Evolutionary conservation across 2,329 filamentous ascomycete genomes (phyloP).

Genomic region (Fusarium humuli): DNA sequence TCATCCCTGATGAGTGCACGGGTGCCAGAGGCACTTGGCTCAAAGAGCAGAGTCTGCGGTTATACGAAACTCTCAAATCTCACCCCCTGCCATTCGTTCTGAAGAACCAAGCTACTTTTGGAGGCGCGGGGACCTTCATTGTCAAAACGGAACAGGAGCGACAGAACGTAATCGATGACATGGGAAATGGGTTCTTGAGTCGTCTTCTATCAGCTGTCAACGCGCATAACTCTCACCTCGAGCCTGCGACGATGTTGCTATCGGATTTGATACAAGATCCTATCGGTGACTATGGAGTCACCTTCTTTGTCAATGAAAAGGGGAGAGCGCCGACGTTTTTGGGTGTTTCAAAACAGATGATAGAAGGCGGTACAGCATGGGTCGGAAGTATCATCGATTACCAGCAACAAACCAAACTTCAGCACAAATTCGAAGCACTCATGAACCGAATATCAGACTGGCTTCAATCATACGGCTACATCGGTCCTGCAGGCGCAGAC

Average conservation of each 20-base stretch:
- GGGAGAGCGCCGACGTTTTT: constrained; percentile 46
- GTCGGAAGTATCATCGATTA: constrained; percentile 52
- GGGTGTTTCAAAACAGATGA: constrained; percentile 52
- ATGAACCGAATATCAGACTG: constrained; percentile 42
- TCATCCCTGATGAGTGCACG: constrained; percentile 46
- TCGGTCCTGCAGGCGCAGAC: constrained; percentile 51
- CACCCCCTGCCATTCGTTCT: constrained; percentile 52
- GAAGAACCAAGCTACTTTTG: constrained; percentile 54
- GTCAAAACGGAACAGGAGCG: constrained; percentile 46
- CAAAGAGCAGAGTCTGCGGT: constrained; percentile 39
- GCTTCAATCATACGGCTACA: constrained; percentile 47
- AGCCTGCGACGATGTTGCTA: constrained; percentile 49
- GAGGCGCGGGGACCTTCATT: constrained; percentile 53
- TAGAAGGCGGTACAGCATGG: constrained; percentile 49
- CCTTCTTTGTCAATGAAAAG: constrained; percentile 50
- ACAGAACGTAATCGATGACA: constrained; percentile 40
- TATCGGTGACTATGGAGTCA: constrained; percentile 50
- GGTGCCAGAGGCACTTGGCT: constrained; percentile 49
- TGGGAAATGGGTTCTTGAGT: constrained; percentile 44
- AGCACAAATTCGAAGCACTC: constrained; percentile 44
- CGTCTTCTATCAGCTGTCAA: constrained; percentile 50
- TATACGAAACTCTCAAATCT: constrained; percentile 42
- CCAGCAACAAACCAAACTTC: constrained; percentile 45
- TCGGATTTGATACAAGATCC: constrained; percentile 49
- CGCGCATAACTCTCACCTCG: constrained; percentile 47